Base-by-base conservation (phyloP, 805 yeast species). In the Cyberlindnera lachancei region DNA sequence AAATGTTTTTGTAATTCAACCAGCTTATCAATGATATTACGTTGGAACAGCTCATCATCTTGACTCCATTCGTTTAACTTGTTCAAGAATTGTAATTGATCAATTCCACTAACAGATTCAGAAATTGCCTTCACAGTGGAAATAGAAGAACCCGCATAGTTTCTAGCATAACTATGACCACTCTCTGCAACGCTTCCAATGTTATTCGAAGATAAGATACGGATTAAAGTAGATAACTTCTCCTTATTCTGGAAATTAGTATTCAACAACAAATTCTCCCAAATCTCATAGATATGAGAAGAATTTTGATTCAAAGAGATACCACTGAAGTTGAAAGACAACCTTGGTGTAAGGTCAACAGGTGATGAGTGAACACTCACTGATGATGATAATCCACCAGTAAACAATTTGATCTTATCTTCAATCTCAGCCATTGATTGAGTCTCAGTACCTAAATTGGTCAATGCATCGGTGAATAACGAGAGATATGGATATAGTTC, bases 141-240 rank as follows among this genome's bases (percentile, higher is more conserved):
- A 4, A 86, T 56, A 18, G 71, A 67, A 1, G 95, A 69, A 16
- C 73, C 64, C 3, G 94, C 78, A 46, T 63, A 71, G 5, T 75
- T 64, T 44, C 75, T 69, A 3, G 97, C 95, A 57, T 71, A 88
- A 2, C 79, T 62, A 52, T 92, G 96, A 1, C 98, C 98, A 35
- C 81, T 65, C 36, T 88, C 92, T 8, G 95, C 88, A 31, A 92
- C 75, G 6, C 71, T 64, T 47, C 88, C 78, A 36, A 85, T 63
- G 48, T 84, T 83, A 45, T 85, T 88, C 21, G 87, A 77, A 0
- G 83, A 80, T 47, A 80, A 55, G 25, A 79, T 71, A 48, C 81
- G 81, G 25, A 92, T 73, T 48, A 92, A 63, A 1, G 82, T 74
- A 36, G 73, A 65, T 37, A 92, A 63, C 50, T 87, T 90, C 33